Conservation (phyloP, 2,329 filamentous ascomycete genomes). For the Xenosphaeropsis pyriputrescens region DNA sequence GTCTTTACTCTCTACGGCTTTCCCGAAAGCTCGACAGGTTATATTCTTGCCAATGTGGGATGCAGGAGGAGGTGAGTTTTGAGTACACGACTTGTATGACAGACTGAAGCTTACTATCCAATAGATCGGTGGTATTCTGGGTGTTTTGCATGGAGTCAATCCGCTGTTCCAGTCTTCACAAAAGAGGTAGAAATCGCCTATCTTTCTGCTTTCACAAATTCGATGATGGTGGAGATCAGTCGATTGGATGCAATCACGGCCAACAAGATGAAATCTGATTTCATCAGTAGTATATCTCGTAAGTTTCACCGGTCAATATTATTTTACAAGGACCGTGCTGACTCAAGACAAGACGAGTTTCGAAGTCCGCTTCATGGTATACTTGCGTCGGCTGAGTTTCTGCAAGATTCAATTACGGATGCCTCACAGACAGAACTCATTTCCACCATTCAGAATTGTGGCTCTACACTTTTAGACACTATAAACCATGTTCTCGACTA, state of each 20-base stretch:
- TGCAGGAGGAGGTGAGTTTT: conserved; percentile 10
- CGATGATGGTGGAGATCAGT: conserved; percentile 13
- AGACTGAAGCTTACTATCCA: neutral
- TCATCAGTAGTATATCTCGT: conserved; percentile 16
- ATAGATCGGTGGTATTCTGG: conserved; percentile 13
- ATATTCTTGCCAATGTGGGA: conserved; percentile 17
- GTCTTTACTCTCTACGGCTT: conserved; percentile 11
- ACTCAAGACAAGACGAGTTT: conserved; percentile 10
- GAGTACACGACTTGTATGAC: neutral
- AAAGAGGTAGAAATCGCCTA: conserved; percentile 12
- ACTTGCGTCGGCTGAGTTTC: conserved; percentile 33
- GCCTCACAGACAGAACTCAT: conserved; percentile 28
- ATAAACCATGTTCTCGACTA: conserved; percentile 38
- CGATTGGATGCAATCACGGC: conserved; percentile 13
- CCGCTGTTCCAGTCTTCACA: conserved; percentile 11
- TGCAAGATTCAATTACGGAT: conserved; percentile 31
- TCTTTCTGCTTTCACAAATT: conserved; percentile 12
- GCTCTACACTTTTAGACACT: conserved; percentile 34
- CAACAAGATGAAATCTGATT: conserved; percentile 13
- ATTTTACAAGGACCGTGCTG: neutral
- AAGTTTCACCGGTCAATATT: neutral
- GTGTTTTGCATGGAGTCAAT: conserved; percentile 12
- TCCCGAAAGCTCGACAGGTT: conserved; percentile 13
- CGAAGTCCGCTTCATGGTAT: conserved; percentile 26
- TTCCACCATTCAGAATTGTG: conserved; percentile 33